phyloP scores from a whole-genome alignment of 306 rosid species.

The Malus orientalis region DNA sequence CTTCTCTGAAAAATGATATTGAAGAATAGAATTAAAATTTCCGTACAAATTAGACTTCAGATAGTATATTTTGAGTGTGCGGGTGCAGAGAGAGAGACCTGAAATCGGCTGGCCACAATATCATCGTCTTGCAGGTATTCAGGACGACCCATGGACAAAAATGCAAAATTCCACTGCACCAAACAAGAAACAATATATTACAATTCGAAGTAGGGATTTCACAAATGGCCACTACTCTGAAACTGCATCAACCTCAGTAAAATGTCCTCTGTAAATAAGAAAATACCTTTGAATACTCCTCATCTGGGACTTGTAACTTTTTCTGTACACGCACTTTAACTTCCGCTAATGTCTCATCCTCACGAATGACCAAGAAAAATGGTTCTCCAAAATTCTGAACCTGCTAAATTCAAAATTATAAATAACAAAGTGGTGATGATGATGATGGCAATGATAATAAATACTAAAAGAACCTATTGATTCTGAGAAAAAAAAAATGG shows the following conservation, averaged over 20 bases:
- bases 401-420: conserved; percentile 21
- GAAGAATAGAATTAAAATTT: not conserved
- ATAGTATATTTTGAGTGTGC: not conserved
- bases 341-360: conserved; percentile 74
- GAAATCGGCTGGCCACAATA: conserved; percentile 66
- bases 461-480: not conserved
- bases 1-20: conserved; percentile 47
- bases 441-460: not conserved
- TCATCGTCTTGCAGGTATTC: conserved; percentile 85
- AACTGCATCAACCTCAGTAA: not conserved
- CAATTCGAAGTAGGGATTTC: not conserved
- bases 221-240: not conserved
- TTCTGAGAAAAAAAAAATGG: not conserved
- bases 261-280: not conserved
- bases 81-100: conserved; percentile 37
- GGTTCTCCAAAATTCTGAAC: conserved; percentile 94
- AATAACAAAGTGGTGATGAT: not conserved
- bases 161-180: conserved; percentile 93
- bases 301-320: conserved; percentile 78
- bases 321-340: conserved; percentile 76
- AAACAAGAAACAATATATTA: conserved; percentile 17
- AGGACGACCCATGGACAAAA: conserved; percentile 78
- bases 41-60: not conserved
- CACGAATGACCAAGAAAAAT: conserved; percentile 72
- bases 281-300: conserved; percentile 72